Base-by-base conservation (phyloP, 2,329 filamentous ascomycete genomes). In the Cordyceps militaris region DNA sequence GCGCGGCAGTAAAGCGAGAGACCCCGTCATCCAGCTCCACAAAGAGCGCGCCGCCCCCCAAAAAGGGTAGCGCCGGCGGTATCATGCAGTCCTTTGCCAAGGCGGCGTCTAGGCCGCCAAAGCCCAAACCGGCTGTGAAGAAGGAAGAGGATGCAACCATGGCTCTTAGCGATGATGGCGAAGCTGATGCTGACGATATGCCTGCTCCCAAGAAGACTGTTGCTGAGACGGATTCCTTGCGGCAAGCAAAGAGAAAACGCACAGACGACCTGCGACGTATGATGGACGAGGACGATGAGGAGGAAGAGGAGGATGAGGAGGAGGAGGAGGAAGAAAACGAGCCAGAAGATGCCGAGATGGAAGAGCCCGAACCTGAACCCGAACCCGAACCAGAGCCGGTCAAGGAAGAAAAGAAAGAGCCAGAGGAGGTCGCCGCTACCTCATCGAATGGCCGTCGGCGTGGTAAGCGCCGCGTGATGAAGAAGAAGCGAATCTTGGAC, bases 401-500 rank as follows among this genome's bases (percentile, higher is more conserved):
- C 2, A 53, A 73, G 23, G 69, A 72, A 30, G 68, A 71, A 11
- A 70, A 76, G n/a, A 70, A 75, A 52, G 75, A 81, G 56, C 71
- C 75, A 1, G 69, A 78, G 28, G 79, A 81, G 59, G 73, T 81
- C 6, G 73, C 86, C 7, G 80, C 79, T 1, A 83, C 80, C 58
- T 70, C 67, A 5, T 67, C 66, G n/a, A 67, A 76, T 59, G 88
- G 88, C 0, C 82, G 91, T 40, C 80, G 89, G 59, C 83, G 91
- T 62, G 91, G 90, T 32, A 86, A 83, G 69, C 82, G 92, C 63
- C 84, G 87, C 65, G 83, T 97, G 8, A 90, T 89, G 83, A 91
- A 89, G 74, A 96, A 95, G 78, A 89, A 87, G 76, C 91, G 87
- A 46, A 81, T 88, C 57, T 87, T 91, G 70, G 92, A 97, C 63